Percentiles rank a stretch among this genome's conserved stretches.
These are phyloP conservation scores for Globisporangium cederbergense DNA, from an alignment of 352 stramenopile species.

Conservation along the genomic window DNA sequence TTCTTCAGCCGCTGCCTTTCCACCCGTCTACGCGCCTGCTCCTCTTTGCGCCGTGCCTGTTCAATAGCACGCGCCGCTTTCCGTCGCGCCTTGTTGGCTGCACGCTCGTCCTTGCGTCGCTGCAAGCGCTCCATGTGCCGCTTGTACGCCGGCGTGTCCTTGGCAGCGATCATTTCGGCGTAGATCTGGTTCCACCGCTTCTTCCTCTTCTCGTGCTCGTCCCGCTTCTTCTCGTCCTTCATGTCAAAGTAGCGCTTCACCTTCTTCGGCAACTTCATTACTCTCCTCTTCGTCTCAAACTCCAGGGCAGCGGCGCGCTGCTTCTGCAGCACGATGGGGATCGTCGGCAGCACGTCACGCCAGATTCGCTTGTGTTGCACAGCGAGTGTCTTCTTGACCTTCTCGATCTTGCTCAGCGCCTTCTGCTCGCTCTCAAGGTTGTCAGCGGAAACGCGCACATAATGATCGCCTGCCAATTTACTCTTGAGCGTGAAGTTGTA, in stretches of 20 bases:
- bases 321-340: not conserved
- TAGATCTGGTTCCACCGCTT: not conserved
- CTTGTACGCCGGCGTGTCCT: not conserved
- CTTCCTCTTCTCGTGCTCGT: not conserved
- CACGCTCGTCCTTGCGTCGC: not conserved
- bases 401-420: constrained; percentile 12
- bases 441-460: constrained; percentile 13
- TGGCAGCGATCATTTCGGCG: not conserved
- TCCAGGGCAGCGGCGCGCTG: constrained; percentile 8
- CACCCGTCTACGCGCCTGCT: not conserved
- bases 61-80: not conserved
- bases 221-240: not conserved
- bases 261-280: not conserved
- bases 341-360: not conserved
- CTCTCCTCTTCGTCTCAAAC: not conserved
- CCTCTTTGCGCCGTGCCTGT: not conserved
- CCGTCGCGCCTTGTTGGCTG: not conserved
- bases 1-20: not conserved
- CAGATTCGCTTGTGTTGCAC: constrained; percentile 10
- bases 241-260: not conserved
- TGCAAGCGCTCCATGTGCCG: not conserved
- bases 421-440: constrained; percentile 19
- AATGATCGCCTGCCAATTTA: constrained; percentile 10
- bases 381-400: constrained; percentile 12
- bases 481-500: constrained; percentile 17